Conservation (phyloP, 2,329 filamentous ascomycete genomes). For the Colletotrichum gloeosporioides region DNA sequence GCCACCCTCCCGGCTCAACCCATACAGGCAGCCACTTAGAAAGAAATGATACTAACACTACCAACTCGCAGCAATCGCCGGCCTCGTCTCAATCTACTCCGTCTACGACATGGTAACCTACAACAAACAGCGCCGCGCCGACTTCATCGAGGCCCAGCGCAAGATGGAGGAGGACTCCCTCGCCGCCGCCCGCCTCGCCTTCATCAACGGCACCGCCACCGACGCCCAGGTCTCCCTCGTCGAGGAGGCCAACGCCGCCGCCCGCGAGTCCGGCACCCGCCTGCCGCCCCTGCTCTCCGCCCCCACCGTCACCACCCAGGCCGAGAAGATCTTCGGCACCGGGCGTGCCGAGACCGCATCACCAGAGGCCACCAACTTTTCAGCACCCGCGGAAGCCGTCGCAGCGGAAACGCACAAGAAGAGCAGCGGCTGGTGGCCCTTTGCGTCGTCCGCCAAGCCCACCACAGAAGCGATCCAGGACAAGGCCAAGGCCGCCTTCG, state of each 20-base stretch:
- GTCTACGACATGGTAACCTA: constrained; percentile 66
- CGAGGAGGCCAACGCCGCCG: constrained; percentile 59
- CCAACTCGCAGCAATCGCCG: constrained; percentile 52
- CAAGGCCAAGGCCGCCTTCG: constrained; percentile 50
- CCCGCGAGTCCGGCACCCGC: constrained; percentile 48
- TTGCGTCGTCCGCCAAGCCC: constrained; percentile 35
- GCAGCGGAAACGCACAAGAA: constrained; percentile 9
- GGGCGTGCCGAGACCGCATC: not conserved
- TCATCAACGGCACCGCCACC: constrained; percentile 62
- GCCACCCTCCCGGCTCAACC: too few species aligned
- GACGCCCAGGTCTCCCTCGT: constrained; percentile 62
- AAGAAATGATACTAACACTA: not conserved
- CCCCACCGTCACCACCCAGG: constrained; percentile 33
- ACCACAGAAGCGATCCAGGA: constrained; percentile 36
- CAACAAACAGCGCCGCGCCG: constrained; percentile 64
- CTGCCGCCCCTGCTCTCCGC: constrained; percentile 57
- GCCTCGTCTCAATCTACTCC: constrained; percentile 62
- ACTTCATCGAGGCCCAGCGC: constrained; percentile 62
- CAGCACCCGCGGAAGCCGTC: not conserved
- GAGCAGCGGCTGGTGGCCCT: constrained; percentile 37
- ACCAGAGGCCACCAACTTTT: constrained; percentile 15
- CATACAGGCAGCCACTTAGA: too few species aligned
- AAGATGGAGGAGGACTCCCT: constrained; percentile 60
- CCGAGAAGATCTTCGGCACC: constrained; percentile 10
- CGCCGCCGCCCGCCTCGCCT: constrained; percentile 62